Evolutionary conservation across 345 rosid genomes (phyloP).

Genomic region (Dipteronia dyeriana): DNA sequence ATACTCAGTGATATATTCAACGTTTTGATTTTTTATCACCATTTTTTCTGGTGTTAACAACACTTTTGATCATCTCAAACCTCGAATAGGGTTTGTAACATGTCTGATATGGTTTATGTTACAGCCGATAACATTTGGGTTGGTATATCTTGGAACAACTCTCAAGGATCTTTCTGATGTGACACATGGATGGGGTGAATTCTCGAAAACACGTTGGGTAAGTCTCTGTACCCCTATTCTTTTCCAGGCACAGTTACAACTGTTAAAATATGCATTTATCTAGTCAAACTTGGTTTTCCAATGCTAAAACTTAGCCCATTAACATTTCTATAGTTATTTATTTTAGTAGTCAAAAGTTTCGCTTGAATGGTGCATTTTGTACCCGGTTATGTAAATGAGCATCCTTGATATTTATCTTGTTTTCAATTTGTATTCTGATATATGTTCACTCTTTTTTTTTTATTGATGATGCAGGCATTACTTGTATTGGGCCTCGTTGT

Average conservation of each 20-base stretch:
- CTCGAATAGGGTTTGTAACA: neutral
- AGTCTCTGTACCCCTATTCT: slow-evolving; percentile 18
- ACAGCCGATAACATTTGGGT: slow-evolving; percentile 92
- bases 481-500: slow-evolving; percentile 61
- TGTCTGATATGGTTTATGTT: slow-evolving; percentile 27
- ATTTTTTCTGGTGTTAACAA: neutral
- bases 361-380: slow-evolving; percentile 5
- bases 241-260: neutral
- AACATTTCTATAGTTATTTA: neutral
- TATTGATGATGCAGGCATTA: slow-evolving; percentile 53
- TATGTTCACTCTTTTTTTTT: neutral
- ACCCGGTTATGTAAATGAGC: neutral
- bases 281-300: neutral
- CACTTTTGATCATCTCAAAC: neutral
- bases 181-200: slow-evolving; percentile 93
- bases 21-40: neutral
- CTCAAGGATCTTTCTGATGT: slow-evolving; percentile 98
- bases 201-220: slow-evolving; percentile 91
- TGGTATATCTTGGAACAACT: slow-evolving; percentile 93
- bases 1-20: neutral
- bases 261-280: neutral
- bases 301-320: neutral
- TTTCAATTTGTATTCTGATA: slow-evolving; percentile 21
- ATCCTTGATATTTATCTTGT: slow-evolving; percentile 10
- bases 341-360: neutral